These are phyloP conservation scores for Urochloa ruziziensis DNA, from an alignment of 176 grass and related monocot genomes.

Conservation along the genomic window DNA sequence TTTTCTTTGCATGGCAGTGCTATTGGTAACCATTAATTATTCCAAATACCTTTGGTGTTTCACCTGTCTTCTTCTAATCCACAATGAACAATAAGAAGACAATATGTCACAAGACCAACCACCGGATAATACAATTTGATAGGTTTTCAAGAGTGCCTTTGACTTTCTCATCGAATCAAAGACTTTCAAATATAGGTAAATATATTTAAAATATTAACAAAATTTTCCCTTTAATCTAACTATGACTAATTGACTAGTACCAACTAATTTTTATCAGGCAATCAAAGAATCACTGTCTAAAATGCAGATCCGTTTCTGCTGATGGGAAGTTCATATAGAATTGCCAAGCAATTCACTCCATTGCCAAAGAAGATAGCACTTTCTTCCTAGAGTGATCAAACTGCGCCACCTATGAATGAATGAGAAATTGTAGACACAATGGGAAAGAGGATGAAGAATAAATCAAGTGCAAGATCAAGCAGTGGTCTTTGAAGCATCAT, in stretches of 20 bases:
- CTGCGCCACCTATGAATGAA: too few species aligned
- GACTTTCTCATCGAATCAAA: not conserved
- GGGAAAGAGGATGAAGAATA: not conserved
- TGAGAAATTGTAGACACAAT: too few species aligned
- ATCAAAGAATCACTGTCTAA: not conserved
- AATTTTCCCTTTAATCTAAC: not conserved
- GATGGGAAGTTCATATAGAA: too few species aligned
- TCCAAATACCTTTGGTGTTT: not conserved
- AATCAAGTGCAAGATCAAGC: not conserved
- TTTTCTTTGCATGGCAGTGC: not conserved
- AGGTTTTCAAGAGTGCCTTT: not conserved
- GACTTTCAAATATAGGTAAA: not conserved
- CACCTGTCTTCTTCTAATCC: not conserved
- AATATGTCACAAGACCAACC: not conserved
- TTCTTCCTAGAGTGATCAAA: too few species aligned
- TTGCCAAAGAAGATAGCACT: not conserved
- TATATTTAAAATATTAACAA: not conserved
- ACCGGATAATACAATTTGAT: not conserved
- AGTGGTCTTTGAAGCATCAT: too few species aligned
- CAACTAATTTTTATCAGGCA: not conserved
- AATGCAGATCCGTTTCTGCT: not conserved
- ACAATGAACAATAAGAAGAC: not conserved
- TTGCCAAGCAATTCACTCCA: not conserved
- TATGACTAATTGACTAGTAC: not conserved
- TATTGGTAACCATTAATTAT: not conserved